Percentiles rank a stretch among this genome's conserved stretches.
Evolutionary conservation across 805 yeast species (phyloP).

Genomic region (Lipomyces sp.): DNA sequence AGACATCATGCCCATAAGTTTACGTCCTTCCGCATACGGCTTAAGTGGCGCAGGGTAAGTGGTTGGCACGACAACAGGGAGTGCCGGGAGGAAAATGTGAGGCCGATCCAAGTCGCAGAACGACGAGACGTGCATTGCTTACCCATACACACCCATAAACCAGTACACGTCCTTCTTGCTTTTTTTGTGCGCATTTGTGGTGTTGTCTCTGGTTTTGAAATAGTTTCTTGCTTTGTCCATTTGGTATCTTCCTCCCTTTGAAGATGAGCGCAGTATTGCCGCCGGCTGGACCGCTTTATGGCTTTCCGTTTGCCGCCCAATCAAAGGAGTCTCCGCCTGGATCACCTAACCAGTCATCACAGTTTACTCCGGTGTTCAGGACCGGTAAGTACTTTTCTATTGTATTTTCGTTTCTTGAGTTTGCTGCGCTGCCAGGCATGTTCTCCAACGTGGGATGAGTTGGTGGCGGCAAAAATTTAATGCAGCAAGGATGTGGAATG

Average conservation of each 20-base stretch:
- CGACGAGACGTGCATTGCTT: too few species aligned
- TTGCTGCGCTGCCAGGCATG: slow-evolving; percentile 4
- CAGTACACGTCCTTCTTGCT: too few species aligned
- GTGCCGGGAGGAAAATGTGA: neutral
- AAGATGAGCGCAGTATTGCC: slow-evolving; percentile 29
- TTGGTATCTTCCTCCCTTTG: too few species aligned
- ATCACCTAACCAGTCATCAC: neutral
- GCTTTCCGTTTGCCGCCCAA: slow-evolving; percentile 20
- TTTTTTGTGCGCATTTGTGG: too few species aligned
- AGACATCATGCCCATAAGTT: neutral
- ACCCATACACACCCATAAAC: too few species aligned
- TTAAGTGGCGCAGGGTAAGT: too few species aligned
- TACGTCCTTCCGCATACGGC: neutral
- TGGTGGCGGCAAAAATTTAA: too few species aligned
- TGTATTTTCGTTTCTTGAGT: neutral
- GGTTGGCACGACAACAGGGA: slow-evolving; percentile 1
- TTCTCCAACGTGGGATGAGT: too few species aligned
- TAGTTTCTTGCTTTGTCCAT: too few species aligned
- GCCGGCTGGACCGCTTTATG: slow-evolving; percentile 21
- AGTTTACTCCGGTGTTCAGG: slow-evolving; percentile 1
- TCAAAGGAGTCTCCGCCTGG: slow-evolving; percentile 10
- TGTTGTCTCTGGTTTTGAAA: too few species aligned
- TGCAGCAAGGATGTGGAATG: too few species aligned
- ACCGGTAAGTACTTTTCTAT: slow-evolving; percentile 9
- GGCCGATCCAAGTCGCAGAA: too few species aligned